Base-by-base conservation (phyloP, 2,329 filamentous ascomycete genomes). In the Amphichorda felina region DNA sequence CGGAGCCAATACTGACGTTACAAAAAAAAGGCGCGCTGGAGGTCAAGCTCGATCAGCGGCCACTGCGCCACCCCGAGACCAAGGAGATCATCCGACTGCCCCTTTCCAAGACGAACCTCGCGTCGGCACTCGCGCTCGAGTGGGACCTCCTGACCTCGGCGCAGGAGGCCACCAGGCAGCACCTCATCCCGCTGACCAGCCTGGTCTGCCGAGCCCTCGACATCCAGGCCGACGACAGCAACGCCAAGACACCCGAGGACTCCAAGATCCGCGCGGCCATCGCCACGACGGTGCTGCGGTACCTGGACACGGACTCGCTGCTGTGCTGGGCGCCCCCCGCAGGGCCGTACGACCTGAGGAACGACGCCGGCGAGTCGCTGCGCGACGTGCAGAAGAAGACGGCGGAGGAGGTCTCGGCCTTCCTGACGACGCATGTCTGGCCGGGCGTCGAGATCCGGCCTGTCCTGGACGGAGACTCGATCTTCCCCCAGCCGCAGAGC, bases 171-270 rank as follows among this genome's bases (percentile, higher is more conserved):
- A 72, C 88, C 27, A 84, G 81, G 55, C 75, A 83, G 40, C 86
- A 96, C 60, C 75, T 93, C 33, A 89, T 95, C 45, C 91, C 91
- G 11, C 66, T 98, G 43, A 96, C 88, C 3, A 87, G 85, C 33
- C 72, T 95, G 13, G 68, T 79, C 16, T 85, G 86, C 42, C 80
- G 91, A 31, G 89, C 87, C 0, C 58, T 89, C 21, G 89, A 96
- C 52, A 83, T 96, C 37, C 67, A 66, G 33, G 68, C 68, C 15
- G 80, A 86, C 45, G 84, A 94, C 45, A 49, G 45, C 2, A 22
- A 41, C 2, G 30, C 38, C 14, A 34, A 38, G 2, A 52, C 54
- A 4, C 50, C 48, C 3, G 35, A 10, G 22, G 17, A 10, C 40
- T 3, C 71, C 34, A 75, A 66, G 17, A 67, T 82, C 26, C 71